Conservation (phyloP, 257 asterid species). For the Haberlea rhodopensis region DNA sequence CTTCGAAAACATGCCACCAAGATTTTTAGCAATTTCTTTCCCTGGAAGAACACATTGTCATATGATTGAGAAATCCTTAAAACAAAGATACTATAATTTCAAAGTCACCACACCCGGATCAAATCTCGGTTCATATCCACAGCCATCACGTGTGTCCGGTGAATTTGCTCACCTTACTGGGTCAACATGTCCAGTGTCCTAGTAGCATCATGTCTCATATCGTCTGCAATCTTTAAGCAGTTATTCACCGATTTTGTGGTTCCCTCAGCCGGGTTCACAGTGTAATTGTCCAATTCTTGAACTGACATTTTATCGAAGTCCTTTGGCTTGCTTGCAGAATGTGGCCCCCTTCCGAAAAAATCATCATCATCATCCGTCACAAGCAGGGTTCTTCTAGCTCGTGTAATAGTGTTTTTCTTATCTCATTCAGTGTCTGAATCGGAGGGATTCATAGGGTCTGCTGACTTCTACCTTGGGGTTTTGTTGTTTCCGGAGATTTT, state of each 20-base stretch:
- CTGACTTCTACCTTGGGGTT: constrained; percentile 32
- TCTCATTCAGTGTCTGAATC: constrained; percentile 37
- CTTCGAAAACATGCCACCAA: constrained; percentile 96
- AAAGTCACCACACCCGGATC: constrained; percentile 48
- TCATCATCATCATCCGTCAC: constrained; percentile 36
- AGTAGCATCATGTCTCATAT: constrained; percentile 62
- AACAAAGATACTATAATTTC: background rate
- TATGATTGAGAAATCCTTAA: background rate
- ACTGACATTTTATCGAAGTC: constrained; percentile 70
- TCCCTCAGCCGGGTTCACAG: constrained; percentile 63
- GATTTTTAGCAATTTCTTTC: constrained; percentile 85
- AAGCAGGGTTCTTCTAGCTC: constrained; percentile 56
- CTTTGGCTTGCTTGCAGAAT: constrained; percentile 33
- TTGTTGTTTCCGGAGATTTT: constrained; percentile 47
- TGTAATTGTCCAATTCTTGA: constrained; percentile 79
- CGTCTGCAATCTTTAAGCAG: constrained; percentile 81
- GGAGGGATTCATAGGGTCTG: constrained; percentile 34
- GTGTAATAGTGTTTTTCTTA: constrained; percentile 16
- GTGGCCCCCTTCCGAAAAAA: constrained; percentile 37
- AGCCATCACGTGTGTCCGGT: constrained; percentile 88
- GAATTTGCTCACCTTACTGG: constrained; percentile 89
- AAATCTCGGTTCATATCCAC: constrained; percentile 79
- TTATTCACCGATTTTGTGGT: constrained; percentile 73
- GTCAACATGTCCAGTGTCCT: constrained; percentile 75
- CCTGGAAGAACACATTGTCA: constrained; percentile 39